Evolutionary conservation across 805 yeast species (phyloP).

Genomic region (Teunomyces cretensis): DNA sequence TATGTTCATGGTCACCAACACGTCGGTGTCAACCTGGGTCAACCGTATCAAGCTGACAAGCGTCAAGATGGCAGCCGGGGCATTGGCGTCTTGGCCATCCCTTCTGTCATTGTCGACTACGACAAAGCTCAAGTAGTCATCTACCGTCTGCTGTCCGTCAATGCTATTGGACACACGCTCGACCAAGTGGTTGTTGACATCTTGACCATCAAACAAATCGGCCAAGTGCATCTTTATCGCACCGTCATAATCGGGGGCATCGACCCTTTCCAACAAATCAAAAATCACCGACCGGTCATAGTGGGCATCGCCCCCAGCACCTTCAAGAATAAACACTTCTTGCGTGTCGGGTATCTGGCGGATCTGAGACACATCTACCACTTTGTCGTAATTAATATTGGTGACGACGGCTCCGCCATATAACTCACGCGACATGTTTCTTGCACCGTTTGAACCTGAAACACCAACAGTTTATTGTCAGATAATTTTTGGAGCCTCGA

Average conservation of each 20-base stretch:
- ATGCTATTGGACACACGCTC: constrained; percentile 7
- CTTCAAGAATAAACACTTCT: constrained; percentile 72
- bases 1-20: constrained; percentile 58
- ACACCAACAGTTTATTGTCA: too few species aligned
- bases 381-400: constrained; percentile 45
- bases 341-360: constrained; percentile 92
- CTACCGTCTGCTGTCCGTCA: neutral
- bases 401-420: constrained; percentile 84
- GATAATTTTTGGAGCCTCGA: neutral
- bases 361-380: constrained; percentile 72
- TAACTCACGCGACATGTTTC: constrained; percentile 26
- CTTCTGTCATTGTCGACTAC: constrained; percentile 9
- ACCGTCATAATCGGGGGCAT: constrained; percentile 29
- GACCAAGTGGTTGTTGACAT: constrained; percentile 11
- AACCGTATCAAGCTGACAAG: constrained; percentile 60
- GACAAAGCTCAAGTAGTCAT: constrained; percentile 4
- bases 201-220: constrained; percentile 46
- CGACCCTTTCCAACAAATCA: constrained; percentile 59
- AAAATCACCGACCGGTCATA: constrained; percentile 60
- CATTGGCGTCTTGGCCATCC: constrained; percentile 11
- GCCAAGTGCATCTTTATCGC: constrained; percentile 55
- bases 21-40: constrained; percentile 54
- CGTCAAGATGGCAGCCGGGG: constrained; percentile 36
- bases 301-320: constrained; percentile 16
- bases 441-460: too few species aligned